Evolutionary conservation across 2,329 filamentous ascomycete species (phyloP).

Genomic region (Neopestalotiopsis sp.): DNA sequence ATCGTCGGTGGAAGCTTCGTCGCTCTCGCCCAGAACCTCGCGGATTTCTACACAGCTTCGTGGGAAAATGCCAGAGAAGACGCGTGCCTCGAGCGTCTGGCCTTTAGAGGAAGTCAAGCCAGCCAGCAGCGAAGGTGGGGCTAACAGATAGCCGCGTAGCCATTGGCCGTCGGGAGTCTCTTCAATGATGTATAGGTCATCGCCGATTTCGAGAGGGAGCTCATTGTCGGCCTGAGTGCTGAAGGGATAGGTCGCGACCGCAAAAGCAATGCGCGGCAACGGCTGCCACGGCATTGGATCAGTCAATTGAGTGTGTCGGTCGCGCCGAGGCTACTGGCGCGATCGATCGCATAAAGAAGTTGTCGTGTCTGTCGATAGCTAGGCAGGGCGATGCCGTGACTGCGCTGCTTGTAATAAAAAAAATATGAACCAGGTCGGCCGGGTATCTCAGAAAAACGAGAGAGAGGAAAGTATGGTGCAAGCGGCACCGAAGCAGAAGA

Average conservation of each 20-base stretch:
- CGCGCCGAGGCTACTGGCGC: conserved; percentile 34
- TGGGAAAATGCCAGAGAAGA: conserved; percentile 98
- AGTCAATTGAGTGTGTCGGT: conserved; percentile 27
- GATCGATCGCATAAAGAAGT: conserved; percentile 39
- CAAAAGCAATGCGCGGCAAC: conserved; percentile 95
- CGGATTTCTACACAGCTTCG: conserved; percentile 93
- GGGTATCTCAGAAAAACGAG: neutral
- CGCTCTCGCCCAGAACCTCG: conserved; percentile 83
- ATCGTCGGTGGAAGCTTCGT: conserved; percentile 52
- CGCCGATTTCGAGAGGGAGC: conserved; percentile 94
- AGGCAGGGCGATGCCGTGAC: neutral
- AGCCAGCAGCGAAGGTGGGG: conserved; percentile 89
- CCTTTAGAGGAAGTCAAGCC: conserved; percentile 90
- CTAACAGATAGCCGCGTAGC: conserved; percentile 94
- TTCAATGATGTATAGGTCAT: conserved; percentile 98
- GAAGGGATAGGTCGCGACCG: conserved; percentile 95
- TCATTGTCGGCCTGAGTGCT: conserved; percentile 85
- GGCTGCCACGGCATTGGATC: conserved; percentile 91
- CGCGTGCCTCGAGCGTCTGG: conserved; percentile 90
- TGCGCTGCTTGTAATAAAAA: neutral
- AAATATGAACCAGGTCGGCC: neutral
- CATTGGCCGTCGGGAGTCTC: conserved; percentile 91
- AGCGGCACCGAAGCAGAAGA: neutral
- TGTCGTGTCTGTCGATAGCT: conserved; percentile 15
- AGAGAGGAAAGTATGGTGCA: neutral